Conservation (phyloP, 208 protist genomes). For the Leishmania gerbilli region DNA sequence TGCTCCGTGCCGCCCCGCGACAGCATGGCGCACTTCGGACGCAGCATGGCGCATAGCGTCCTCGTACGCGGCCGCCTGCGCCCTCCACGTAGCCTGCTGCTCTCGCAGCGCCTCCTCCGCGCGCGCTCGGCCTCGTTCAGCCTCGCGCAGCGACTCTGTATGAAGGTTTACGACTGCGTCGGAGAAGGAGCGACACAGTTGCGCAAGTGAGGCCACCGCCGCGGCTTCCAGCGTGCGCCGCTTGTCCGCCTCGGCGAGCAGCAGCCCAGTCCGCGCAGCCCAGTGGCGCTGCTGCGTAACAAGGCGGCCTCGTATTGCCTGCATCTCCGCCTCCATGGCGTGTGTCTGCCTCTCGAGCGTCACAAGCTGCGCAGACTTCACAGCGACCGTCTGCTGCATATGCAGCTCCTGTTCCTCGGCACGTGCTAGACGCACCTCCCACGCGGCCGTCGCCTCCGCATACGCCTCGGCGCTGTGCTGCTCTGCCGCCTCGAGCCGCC, state of each 20-base stretch:
- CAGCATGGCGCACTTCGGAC: constrained; percentile 21
- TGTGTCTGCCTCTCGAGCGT: constrained; percentile 20
- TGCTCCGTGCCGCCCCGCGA: not conserved
- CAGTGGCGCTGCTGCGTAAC: constrained; percentile 3
- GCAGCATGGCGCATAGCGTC: constrained; percentile 46
- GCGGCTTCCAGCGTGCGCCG: constrained; percentile 2
- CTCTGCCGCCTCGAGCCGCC: constrained; percentile 14
- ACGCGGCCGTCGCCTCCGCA: not conserved
- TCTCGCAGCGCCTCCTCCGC: constrained; percentile 5
- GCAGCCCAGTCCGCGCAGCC: constrained; percentile 7
- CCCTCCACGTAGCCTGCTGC: constrained; percentile 15
- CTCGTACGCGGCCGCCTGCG: constrained; percentile 29
- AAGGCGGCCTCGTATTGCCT: constrained; percentile 8
- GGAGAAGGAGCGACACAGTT: not conserved
- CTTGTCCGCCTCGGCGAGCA: constrained; percentile 12
- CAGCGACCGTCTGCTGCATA: constrained; percentile 13
- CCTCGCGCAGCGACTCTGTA: not conserved
- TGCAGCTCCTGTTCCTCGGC: constrained; percentile 18
- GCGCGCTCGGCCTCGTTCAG: not conserved
- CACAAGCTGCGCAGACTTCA: constrained; percentile 24
- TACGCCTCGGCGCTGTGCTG: not conserved
- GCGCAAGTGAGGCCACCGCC: not conserved
- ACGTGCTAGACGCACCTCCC: not conserved
- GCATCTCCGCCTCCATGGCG: constrained; percentile 23
- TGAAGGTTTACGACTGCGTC: not conserved